Evolutionary conservation across 2,329 filamentous ascomycete species (phyloP), one percentile per base, ranked within the genome.

Genomic region (Colletotrichum simmondsii): DNA sequence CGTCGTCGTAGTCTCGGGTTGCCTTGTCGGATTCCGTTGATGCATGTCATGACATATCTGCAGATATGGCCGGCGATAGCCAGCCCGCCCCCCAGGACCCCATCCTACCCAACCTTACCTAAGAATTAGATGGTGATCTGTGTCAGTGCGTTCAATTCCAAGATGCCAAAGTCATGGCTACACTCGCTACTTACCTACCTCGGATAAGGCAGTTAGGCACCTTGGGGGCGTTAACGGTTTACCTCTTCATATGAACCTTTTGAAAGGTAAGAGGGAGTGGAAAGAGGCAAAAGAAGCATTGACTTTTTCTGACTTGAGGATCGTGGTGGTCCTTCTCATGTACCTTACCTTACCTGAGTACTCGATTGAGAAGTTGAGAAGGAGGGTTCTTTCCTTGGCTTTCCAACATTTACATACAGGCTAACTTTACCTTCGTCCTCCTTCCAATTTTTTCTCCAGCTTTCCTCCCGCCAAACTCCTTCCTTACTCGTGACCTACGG

Each of bases 381-480:
- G 61, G 28, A 49, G 52, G 37, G 35, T 42, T 61, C 42, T n/a
- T 63, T 63, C 65, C 69, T 69, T 69, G 65, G 59, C 53, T 63
- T 60, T 46, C 42, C 58, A 57, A 35, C 65, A 53, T 53, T 24
- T 59, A 42, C 58, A 54, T 59, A 42, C 58, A 54, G 22, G 26
- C 58, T 42, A 53, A 59, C 35, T 60, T 7, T 30, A 12, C n/a
- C 52, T 61, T 37, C 65, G 28, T 22, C 42, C 46, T 69, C 53
- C 58, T 49, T 58, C 28, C 59, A 32, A 16, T 52, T 19, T 68
- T 37, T 54, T 46, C 62, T 57, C 53, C 35, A 24, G 16, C 28
- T 8, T 64, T 64, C 61, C 12, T 61, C 30, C 30, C 12, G 28
- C 63, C 22, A n/a, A n/a, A 11, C 19, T 49, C 7, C 35, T 52